These are phyloP conservation scores for Endothia cerciana DNA, from an alignment of 2,329 filamentous ascomycete genomes.

Conservation along the genomic window DNA sequence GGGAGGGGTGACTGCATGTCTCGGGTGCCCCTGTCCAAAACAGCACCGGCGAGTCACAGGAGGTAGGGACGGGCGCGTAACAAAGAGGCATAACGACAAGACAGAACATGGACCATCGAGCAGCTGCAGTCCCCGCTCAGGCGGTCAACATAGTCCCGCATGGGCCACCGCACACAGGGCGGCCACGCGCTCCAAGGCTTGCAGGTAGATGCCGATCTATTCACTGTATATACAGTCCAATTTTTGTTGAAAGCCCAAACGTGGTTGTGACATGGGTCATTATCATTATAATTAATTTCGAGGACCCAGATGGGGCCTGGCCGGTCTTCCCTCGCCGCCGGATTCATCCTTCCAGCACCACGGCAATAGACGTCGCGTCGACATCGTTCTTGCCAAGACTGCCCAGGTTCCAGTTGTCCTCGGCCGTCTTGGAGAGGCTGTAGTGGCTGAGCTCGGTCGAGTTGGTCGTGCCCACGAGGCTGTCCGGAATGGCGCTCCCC, in stretches of 20 bases:
- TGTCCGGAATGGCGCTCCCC: slow-evolving; percentile 32
- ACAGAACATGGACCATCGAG: neutral
- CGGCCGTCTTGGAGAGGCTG: slow-evolving; percentile 36
- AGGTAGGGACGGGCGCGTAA: neutral
- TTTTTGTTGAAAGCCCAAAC: neutral
- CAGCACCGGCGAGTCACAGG: neutral
- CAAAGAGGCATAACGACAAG: neutral
- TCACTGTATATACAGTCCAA: neutral
- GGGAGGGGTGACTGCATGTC: neutral
- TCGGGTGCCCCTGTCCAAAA: neutral
- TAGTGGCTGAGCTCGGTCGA: slow-evolving; percentile 36
- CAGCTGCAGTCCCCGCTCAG: neutral
- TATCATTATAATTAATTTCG: neutral
- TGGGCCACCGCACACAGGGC: neutral
- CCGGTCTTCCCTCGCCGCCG: neutral
- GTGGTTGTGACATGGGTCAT: neutral
- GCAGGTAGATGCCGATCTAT: neutral
- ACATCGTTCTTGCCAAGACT: slow-evolving; percentile 35
- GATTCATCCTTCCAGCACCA: slow-evolving; percentile 26
- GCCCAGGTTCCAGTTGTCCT: slow-evolving; percentile 37
- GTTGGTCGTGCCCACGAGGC: slow-evolving; percentile 34
- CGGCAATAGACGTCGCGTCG: slow-evolving; percentile 23
- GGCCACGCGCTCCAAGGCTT: neutral
- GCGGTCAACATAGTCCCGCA: neutral
- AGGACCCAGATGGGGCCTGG: neutral